A percentile compares a stretch with the other conserved stretches of the same genome.
These are phyloP conservation scores for Tulasnella sp. DNA, from an alignment of 768 basidiomycete species.

Conservation along the genomic window DNA sequence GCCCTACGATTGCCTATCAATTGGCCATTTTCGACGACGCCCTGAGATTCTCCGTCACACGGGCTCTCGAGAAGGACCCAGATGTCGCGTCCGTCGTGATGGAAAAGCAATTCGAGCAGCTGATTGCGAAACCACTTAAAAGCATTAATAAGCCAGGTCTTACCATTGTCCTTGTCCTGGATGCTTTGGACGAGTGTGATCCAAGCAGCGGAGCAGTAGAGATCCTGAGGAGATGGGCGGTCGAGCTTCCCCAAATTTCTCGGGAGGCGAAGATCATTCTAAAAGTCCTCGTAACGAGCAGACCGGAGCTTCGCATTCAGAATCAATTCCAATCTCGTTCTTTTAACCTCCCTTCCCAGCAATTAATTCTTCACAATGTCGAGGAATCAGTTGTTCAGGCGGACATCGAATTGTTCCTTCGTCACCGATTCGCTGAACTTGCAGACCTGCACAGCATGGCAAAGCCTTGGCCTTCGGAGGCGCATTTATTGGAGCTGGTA, in stretches of 20 bases:
- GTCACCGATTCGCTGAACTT: background rate
- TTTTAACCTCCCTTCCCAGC: background rate
- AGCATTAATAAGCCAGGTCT: background rate
- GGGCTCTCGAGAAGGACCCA: slow-evolving; percentile 9
- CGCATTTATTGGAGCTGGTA: no score
- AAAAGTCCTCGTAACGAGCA: slow-evolving; percentile 34
- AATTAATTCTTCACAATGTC: background rate
- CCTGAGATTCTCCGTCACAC: background rate
- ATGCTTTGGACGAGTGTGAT: slow-evolving; percentile 40
- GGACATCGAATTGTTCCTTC: slow-evolving; percentile 22
- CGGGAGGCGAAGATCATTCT: slow-evolving; percentile 31
- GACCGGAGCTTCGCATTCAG: slow-evolving; percentile 35
- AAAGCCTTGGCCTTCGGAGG: background rate
- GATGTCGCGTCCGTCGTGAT: slow-evolving; percentile 20
- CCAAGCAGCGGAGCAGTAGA: background rate
- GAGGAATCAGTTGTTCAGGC: background rate
- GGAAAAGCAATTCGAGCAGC: slow-evolving; percentile 27
- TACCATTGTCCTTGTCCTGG: slow-evolving; percentile 38
- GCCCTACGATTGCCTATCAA: slow-evolving; percentile 38
- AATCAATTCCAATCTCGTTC: background rate
- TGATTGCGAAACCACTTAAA: slow-evolving; percentile 16
- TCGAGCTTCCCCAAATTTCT: slow-evolving; percentile 31
- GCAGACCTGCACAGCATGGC: background rate
- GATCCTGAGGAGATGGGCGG: slow-evolving; percentile 32
- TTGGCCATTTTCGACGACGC: slow-evolving; percentile 31